Percentiles rank a stretch among this genome's conserved stretches.
Conservation (phyloP, 345 rosid genomes). For the Turritis glabra region DNA sequence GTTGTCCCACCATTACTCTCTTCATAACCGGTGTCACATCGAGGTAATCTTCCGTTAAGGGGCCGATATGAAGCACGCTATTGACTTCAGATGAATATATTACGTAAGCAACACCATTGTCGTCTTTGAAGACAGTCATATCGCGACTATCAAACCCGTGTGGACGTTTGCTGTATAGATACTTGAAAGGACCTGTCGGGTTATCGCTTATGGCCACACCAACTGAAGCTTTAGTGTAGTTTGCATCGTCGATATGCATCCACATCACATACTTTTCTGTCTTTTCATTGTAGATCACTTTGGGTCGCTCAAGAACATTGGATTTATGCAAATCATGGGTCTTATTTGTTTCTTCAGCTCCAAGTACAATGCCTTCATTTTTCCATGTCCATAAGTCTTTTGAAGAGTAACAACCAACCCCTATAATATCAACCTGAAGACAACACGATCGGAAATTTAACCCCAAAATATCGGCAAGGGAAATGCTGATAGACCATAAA, state of each 20-base stretch:
- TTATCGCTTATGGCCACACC: slow-evolving; percentile 74
- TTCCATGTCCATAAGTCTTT: slow-evolving; percentile 92
- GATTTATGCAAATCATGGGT: slow-evolving; percentile 79
- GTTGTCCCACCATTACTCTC: slow-evolving; percentile 68
- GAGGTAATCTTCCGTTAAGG: slow-evolving; percentile 68
- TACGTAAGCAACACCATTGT: slow-evolving; percentile 71
- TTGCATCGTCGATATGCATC: slow-evolving; percentile 93
- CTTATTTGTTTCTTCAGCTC: slow-evolving; percentile 69
- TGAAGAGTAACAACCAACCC: slow-evolving; percentile 96
- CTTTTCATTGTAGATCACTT: slow-evolving; percentile 75
- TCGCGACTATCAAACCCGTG: slow-evolving; percentile 88
- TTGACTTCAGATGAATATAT: slow-evolving; percentile 87
- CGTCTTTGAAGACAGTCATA: slow-evolving; percentile 94
- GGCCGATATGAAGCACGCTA: slow-evolving; percentile 88
- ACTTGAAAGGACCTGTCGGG: slow-evolving; percentile 82
- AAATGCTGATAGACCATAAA: neutral
- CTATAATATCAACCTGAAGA: slow-evolving; percentile 86
- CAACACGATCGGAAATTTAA: neutral
- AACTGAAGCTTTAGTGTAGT: slow-evolving; percentile 91
- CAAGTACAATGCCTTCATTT: slow-evolving; percentile 81
- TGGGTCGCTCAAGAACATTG: slow-evolving; percentile 93
- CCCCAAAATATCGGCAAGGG: neutral
- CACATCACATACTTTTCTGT: slow-evolving; percentile 89
- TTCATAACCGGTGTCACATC: slow-evolving; percentile 56
- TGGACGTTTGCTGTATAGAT: slow-evolving; percentile 75